Evolutionary conservation across 139 green algal species (phyloP), one percentile per base, ranked within the genome.

Genomic region (Haematococcus sp.): DNA sequence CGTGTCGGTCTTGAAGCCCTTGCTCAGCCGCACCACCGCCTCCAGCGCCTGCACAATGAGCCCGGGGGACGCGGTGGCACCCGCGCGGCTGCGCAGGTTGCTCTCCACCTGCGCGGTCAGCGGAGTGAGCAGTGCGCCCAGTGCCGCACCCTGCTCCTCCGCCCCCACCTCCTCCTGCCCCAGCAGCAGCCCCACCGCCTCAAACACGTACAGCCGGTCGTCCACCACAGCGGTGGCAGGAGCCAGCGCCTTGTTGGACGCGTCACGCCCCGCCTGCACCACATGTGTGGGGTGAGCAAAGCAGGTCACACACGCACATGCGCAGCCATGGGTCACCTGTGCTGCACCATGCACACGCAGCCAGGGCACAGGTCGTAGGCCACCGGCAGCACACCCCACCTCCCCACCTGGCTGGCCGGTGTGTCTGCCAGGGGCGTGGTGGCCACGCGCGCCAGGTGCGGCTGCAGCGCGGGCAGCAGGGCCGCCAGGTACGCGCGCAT

Each of bases 171-270:
- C 88, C 35, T 95, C 93, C 56, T 89, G 83, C 1, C 91, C 90
- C 72, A 96, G 49, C 75, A 97, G 82, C 71, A 94, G 71, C 19
- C 93, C 92, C 23, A 90, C 89, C 0, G 91, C 89, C 72, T 97
- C 93, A 81, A 95, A 97, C 34, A 89, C 88, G 72, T 96, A 97
- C 78, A 97, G 80, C 52, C 92, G 81, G 76, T 95, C 89, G 70
- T 97, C 91, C 23, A 89, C 73, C 13, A 80, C 27, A 0, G 74
- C 59, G 19, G 52, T 81, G 23, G 54, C 35, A 1, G 77, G 74
- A 9, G 77, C 66, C 11, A 46, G 34, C n/a, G 66, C 66, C 27
- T 72, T 72, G 28, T n/a, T 44, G 23, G 66, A 25, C 1, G 27
- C 44, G 25, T 72, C 66, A 44, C 66, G 66, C 4, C 23, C 46